Evolutionary conservation across 192 early-diverging fungal species (phyloP), one percentile per base, ranked within the genome.

Genomic region (Coemansia sp.): DNA sequence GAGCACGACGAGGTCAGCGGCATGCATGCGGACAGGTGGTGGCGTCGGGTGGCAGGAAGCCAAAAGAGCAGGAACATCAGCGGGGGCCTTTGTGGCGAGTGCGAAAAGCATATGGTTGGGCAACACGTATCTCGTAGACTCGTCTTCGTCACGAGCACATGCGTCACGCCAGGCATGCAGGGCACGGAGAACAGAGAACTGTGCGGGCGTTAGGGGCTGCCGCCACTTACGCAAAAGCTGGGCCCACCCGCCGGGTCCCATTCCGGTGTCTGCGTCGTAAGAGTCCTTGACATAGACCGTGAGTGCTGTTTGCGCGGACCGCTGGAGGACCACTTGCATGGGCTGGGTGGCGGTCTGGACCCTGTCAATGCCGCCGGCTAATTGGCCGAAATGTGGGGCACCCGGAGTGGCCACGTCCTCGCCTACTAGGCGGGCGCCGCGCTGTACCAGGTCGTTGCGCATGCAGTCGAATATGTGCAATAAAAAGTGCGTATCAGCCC

Each of bases 401-500:
- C 65, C 69, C 0, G 75, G 72, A 5, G 33, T 72, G 24, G 44
- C 66, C 72, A 90, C 84, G 29, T 91, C 91, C 22, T 87, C 40
- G 55, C 76, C 76, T 15, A 76, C 52, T 3, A 74, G 68, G 10
- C 24, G 52, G 6, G 18, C 27, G 40, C 78, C 77, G 31, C 82
- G 73, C 43, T 72, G 74, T 36, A 98, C 57, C 12, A 98, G 78
- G 47, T 95, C 94, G 66, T 91, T 91, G 41, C 95, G 89, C 90
- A 99, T 91, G 22, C 90, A 85, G 86, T 98, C 97, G 73, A 90
- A 99, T 31, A 99, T 92, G 74, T 96, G 95, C 18, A 98, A 86
- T 29, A 99, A 86, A 70, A 93, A 99, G 72, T 99, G 98, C 20
- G 98, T 98, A 80, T 99, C 98, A 12, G 89, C 86, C 15, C 95